These are phyloP conservation scores for Fusarium abutilonis DNA, from an alignment of 2,329 filamentous ascomycete species.

Conservation along the genomic window DNA sequence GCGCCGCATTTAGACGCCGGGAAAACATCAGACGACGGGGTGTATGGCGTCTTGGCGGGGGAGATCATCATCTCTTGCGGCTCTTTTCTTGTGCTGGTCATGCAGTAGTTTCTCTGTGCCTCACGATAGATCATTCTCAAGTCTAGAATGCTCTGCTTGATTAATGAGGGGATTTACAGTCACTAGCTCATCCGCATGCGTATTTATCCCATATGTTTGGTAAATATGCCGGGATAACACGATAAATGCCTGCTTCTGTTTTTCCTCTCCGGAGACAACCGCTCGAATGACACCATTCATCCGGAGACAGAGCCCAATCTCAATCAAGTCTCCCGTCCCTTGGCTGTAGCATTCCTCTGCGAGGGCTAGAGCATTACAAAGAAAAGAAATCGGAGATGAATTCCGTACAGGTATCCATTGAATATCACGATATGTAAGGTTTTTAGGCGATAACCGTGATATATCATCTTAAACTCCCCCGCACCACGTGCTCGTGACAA, in stretches of 20 bases:
- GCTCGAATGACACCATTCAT: constrained; percentile 27
- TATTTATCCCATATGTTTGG: constrained; percentile 1
- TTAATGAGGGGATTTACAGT: neutral
- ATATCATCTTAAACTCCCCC: constrained; percentile 25
- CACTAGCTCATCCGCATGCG: constrained; percentile 1
- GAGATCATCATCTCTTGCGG: constrained; percentile 32
- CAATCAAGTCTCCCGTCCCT: neutral
- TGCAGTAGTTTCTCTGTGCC: constrained; percentile 1
- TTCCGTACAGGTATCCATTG: neutral
- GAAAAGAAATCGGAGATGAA: neutral
- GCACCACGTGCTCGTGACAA: constrained; percentile 38
- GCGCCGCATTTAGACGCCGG: constrained; percentile 19
- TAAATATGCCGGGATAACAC: constrained; percentile 15
- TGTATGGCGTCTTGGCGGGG: constrained; percentile 27
- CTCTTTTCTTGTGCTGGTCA: constrained; percentile 16
- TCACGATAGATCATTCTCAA: neutral
- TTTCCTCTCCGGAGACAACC: constrained; percentile 21
- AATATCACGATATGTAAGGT: constrained; percentile 6
- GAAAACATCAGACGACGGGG: constrained; percentile 39
- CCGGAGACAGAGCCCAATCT: neutral
- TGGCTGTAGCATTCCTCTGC: constrained; percentile 8
- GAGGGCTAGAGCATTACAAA: constrained; percentile 4
- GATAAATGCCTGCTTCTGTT: constrained; percentile 18
- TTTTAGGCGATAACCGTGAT: neutral
- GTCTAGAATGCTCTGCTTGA: constrained; percentile 9